Evolutionary conservation across 805 yeast genomes (phyloP).

Genomic region (Crinitomyces ghanaensis): DNA sequence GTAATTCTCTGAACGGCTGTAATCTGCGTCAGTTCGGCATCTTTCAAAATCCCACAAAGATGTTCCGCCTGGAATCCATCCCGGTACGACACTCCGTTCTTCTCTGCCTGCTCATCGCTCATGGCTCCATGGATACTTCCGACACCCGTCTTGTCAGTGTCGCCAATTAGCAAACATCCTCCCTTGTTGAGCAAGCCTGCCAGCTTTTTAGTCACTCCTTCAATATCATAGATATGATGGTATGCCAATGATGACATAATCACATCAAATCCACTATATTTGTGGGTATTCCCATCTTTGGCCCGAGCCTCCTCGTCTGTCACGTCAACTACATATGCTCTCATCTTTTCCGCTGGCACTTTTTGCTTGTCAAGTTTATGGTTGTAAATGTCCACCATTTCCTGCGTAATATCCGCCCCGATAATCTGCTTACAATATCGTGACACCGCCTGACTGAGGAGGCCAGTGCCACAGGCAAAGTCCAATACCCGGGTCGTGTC

Average conservation of each 20-base stretch:
- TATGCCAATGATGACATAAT: constrained; percentile 17
- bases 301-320: constrained; percentile 4
- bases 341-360: constrained; percentile 12
- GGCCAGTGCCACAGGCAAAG: constrained; percentile 21
- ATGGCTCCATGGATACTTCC: constrained; percentile 5
- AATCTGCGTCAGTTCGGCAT: constrained; percentile 9
- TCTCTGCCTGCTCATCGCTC: constrained; percentile 8
- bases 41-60: constrained; percentile 3
- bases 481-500: constrained; percentile 16
- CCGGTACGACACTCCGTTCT: constrained; percentile 8
- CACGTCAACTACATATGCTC: constrained; percentile 12
- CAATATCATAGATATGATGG: constrained; percentile 17
- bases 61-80: constrained; percentile 8
- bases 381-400: constrained; percentile 16
- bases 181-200: constrained; percentile 10
- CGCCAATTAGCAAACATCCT: constrained; percentile 14
- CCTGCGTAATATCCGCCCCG: constrained; percentile 19
- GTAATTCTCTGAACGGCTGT: constrained; percentile 1
- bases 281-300: too few relatives aligned
- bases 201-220: constrained; percentile 8
- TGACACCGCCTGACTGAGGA: constrained; percentile 14
- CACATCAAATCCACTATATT: too few relatives aligned
- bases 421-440: constrained; percentile 13
- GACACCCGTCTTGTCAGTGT: constrained; percentile 6
- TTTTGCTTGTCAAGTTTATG: constrained; percentile 15